phyloP scores from a whole-genome alignment of 306 rosid species.

The Cicer bijugum region DNA sequence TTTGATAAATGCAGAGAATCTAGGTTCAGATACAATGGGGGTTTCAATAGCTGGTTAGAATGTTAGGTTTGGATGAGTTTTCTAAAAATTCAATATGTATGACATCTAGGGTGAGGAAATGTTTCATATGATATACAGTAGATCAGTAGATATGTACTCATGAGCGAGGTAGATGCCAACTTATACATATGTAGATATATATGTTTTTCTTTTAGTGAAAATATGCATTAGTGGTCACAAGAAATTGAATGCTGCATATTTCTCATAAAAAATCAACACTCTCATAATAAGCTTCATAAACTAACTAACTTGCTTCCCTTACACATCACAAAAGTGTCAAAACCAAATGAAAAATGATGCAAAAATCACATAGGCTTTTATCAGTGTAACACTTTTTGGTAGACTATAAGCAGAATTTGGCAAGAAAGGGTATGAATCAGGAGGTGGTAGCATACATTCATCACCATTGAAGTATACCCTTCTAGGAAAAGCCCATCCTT shows the following conservation, averaged over 20 bases:
- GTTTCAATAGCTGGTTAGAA: not conserved
- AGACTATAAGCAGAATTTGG: slow-evolving; percentile 64
- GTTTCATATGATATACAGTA: not conserved
- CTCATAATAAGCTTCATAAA: slow-evolving; percentile 35
- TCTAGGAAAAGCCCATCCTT: slow-evolving; percentile 98
- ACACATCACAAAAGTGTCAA: slow-evolving; percentile 28
- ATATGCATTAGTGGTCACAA: slow-evolving; percentile 9
- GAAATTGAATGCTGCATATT: slow-evolving; percentile 26
- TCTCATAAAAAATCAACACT: slow-evolving; percentile 11
- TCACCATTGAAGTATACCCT: slow-evolving; percentile 89
- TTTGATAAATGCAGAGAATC: too few relatives aligned
- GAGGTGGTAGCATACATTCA: slow-evolving; percentile 90
- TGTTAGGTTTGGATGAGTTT: too few relatives aligned
- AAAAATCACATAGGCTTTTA: slow-evolving; percentile 46
- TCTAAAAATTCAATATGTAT: too few relatives aligned
- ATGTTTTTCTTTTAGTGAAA: not conserved
- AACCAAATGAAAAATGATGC: slow-evolving; percentile 50
- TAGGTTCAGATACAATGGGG: not conserved
- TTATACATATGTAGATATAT: not conserved
- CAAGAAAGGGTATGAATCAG: slow-evolving; percentile 79
- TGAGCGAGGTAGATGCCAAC: not conserved
- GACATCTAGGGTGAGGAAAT: not conserved
- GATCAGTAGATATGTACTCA: not conserved
- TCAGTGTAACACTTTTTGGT: slow-evolving; percentile 35
- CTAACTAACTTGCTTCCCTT: slow-evolving; percentile 9